Base-by-base conservation (phyloP, 78 protist genomes). In the Dictyostelium intermedium region DNA sequence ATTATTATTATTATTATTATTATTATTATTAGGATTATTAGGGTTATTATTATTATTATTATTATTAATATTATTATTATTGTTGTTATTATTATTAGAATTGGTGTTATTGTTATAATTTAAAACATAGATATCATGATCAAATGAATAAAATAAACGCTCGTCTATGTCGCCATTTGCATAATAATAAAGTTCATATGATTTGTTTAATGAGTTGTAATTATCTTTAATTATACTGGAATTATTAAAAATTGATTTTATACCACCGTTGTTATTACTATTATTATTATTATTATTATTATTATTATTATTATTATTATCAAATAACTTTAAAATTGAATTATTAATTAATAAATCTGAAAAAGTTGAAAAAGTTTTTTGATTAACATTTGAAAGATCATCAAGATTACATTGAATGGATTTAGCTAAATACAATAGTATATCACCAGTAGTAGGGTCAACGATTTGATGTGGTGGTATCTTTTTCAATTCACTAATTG, bases 151-250 rank as follows among this genome's bases (percentile, higher is more conserved):
- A 41, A 91, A 91, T 47, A 72, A 30, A 63, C 96, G 53, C 37
- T 92, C 91, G 60, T 92, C 96, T 6, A 92, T 53, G 35, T 92
- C 96, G n/a, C 96, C 96, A 69, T 53, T 72, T 35, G 34, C 11
- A 63, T 92, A 92, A 56, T 92, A 92, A 18, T 81, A 47, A 1
- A 37, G 53, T 30, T 92, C 92, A 85, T 92, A 92, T 2, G 43
- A 11, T 20, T 60, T 92, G 56, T 92, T 92, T 47, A 92, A 39
- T 32, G 35, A n/a, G 5, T 23, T 27, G 45, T 45, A 89, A 5
- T 47, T 89, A 2, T 27, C 18, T 39, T 77, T 77, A 20, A 47
- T 45, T 25, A 47, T 79, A 27, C n/a, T 27, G 25, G 69, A 79
- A 25, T 3, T 25, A 79, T 9, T 25, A 39, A 23, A 79, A 5